Base-by-base conservation (phyloP, 2,329 filamentous ascomycete species). In the Lecanosticta acicola region DNA sequence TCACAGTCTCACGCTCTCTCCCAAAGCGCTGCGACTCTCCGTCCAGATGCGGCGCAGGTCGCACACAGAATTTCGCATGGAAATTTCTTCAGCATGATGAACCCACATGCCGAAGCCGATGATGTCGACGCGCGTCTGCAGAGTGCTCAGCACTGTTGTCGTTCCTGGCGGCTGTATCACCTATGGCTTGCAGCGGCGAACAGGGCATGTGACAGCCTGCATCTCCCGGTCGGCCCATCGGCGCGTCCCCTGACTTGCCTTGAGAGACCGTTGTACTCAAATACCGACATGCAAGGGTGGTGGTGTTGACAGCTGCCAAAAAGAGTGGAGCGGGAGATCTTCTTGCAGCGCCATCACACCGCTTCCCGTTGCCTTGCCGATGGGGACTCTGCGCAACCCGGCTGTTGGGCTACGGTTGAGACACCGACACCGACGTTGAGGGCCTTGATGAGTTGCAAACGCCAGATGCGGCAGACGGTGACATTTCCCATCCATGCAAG, bases 241-340 rank as follows among this genome's bases (percentile, higher is more conserved):
- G 37, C 39, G 16, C 46, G 42, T 34, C 24, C 24, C 46, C 39
- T 43, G 38, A 18, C 41, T 29, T 44, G 45, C 24, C 7, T 18
- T n/a, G n/a, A 32, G 26, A 24, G 16, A 24, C 32, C 42, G 36
- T 41, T 21, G 10, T 29, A 26, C 37, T 16, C 29, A 21, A 14
- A 43, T 42, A 33, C 21, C 39, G 32, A 24, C 14, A 20, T 16
- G 26, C 41, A 18, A 34, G 39, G 48, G 43, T n/a, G n/a, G n/a
- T n/a, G n/a, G n/a, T n/a, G n/a, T 39, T 53, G 50, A 53, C 50
- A 53, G 50, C 32, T 53, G 50, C 45, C 47, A 47, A 50, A 41
- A 32, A 35, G 33, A 35, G 16, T 29, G 24, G 24, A 29, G 24
- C 24, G 7, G n/a, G n/a, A n/a, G n/a, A n/a, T n/a, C n/a, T n/a